Evolutionary conservation across 2,329 filamentous ascomycete species (phyloP), one percentile per base, ranked within the genome.

Genomic region (Clonostachys solani): DNA sequence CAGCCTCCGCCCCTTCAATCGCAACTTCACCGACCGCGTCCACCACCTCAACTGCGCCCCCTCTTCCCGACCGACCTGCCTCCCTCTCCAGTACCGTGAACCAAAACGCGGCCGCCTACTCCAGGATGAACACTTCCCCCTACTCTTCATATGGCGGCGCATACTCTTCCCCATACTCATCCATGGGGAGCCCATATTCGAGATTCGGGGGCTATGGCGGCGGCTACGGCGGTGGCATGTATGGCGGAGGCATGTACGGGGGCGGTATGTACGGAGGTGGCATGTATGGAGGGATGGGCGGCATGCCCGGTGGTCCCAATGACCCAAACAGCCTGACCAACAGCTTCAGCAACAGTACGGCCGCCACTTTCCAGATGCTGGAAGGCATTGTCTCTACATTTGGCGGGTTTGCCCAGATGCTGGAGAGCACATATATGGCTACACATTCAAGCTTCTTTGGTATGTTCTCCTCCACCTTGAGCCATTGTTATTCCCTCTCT

Each of bases 401-500:
- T 73, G 92, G 92, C 17, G 94, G 95, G 1, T 97, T 99, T 63
- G 90, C 95, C 12, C 94, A 99, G 73, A 99, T 99, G 94, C 78
- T 99, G 29, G 94, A 99, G 71, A 97, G 94, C 74, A 97, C 94
- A 12, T 99, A 96, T 60, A 99, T 99, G 95, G 94, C 95, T 33
- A 99, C 94, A 1, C 94, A 99, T 68, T 96, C 92, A 6, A 96
- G 90, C 46, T 99, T 99, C 69, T 99, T 97, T 61, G 92, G 91
- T 96, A 80, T 60, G 86, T 55, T 16, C 13, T 29, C 45, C 36
- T 18, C 35, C 40, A 12, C 10, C 40, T 33, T 17, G 23, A 17
- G 40, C 16, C 40, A 3, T 42, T 40, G 4, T 15, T 29, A 10
- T 10, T 29, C 23, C 23, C 23, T 29, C 23, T 29, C 23, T 29